Evolutionary conservation across 208 protist genomes (phyloP), one percentile per base, ranked within the genome.

Genomic region (Strigomonas oncopelti): DNA sequence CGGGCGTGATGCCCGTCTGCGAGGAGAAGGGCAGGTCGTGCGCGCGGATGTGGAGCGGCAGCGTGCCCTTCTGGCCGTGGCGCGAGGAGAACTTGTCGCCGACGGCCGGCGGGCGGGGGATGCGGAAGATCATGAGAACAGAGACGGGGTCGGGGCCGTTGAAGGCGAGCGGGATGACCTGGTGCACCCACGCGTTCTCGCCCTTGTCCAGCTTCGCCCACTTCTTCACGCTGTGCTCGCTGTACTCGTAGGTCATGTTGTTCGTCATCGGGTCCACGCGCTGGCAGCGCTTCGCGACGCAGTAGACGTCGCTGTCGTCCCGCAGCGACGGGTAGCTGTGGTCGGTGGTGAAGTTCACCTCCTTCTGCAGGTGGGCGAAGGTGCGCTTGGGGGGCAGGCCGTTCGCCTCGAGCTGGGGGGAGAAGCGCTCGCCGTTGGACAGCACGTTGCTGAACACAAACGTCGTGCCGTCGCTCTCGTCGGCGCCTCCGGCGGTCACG

Each of bases 41-140:
- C 55, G 85, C 34, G 36, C 85, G 92, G 82, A 97, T 98, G 58
- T 98, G 81, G n/a, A 98, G 77, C 46, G 93, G 94, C 53, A 99
- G 77, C 53, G 97, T 97, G 72, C 98, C 98, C 84, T 99, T 99
- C 83, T 99, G 99, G 20, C 99, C 99, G 85, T 99, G 98, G 29
- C 99, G 83, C 0, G 95, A 98, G 0, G 98, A 96, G 79, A 99
- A 99, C 86, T 99, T 99, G 90, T 99, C 99, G 22, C 99, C 99
- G n/a, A 99, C 92, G 20, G 96, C 83, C 13, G 98, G 98, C 48
- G 97, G 97, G 58, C 98, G 93, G 27, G 95, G 91, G 65, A 97
- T 92, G 69, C 98, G 84, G 55, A 99, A 79, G 53, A 84, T 61
- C 54, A 84, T 36, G 38, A 94, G 74, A n/a, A 84, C 87, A 4